Conservation (phyloP, 1,284 basidiomycete genomes). For the Neolentinus lepideus region DNA sequence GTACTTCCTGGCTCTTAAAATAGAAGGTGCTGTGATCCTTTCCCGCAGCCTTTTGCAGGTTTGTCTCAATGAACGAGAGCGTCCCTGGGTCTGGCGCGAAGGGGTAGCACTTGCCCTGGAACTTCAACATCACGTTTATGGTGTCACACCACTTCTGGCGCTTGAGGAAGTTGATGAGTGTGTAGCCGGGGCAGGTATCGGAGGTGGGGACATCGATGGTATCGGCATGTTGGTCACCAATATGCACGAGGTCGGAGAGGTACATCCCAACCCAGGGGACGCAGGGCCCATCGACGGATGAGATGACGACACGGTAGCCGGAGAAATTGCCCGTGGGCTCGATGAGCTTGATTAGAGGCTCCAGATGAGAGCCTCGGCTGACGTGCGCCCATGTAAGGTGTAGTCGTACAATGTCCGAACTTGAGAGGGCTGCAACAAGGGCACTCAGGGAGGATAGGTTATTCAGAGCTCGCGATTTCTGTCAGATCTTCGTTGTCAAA, state of each 20-base stretch:
- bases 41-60: slow-evolving; percentile 31
- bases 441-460: slow-evolving; percentile 67
- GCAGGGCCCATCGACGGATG: slow-evolving; percentile 48
- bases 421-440: slow-evolving; percentile 55
- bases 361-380: slow-evolving; percentile 39
- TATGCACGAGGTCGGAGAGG: slow-evolving; percentile 52
- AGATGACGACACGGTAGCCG: slow-evolving; percentile 45
- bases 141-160: slow-evolving; percentile 51
- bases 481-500: slow-evolving; percentile 7
- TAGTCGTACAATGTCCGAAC: slow-evolving; percentile 47
- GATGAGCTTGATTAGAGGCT: slow-evolving; percentile 43
- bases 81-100: slow-evolving; percentile 40
- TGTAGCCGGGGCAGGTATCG: slow-evolving; percentile 14
- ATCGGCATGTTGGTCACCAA: slow-evolving; percentile 45
- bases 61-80: slow-evolving; percentile 37
- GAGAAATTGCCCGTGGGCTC: slow-evolving; percentile 52
- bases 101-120: slow-evolving; percentile 47
- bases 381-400: slow-evolving; percentile 67
- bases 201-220: slow-evolving; percentile 16
- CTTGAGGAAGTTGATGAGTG: slow-evolving; percentile 45
- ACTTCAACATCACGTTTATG: slow-evolving; percentile 46
- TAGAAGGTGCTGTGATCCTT: slow-evolving; percentile 46
- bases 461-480: slow-evolving; percentile 62
- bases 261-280: slow-evolving; percentile 62
- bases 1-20: slow-evolving; percentile 50